Evolutionary conservation across 2,329 filamentous ascomycete genomes (phyloP).

Genomic region (Bipolaris bicolor): DNA sequence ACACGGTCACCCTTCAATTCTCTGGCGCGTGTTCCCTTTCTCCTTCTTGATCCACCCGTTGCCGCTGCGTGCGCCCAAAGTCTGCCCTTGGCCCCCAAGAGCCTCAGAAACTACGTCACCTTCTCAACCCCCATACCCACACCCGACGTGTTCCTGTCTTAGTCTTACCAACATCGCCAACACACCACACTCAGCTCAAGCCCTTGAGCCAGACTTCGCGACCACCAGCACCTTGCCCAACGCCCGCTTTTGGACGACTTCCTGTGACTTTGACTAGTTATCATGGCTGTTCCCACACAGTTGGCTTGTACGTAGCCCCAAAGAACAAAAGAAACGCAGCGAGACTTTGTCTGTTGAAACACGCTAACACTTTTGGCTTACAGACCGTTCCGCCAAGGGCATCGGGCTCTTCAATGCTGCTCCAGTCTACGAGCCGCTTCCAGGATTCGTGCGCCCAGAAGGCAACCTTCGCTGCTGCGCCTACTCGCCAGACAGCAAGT

Average conservation of each 20-base stretch:
- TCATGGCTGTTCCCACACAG: constrained; percentile 92
- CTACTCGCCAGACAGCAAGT: constrained; percentile 95
- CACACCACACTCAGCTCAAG: constrained; percentile 23
- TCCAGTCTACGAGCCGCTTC: constrained; percentile 82
- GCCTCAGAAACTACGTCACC: constrained; percentile 37
- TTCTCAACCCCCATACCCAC: constrained; percentile 21
- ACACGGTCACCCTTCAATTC: constrained; percentile 34
- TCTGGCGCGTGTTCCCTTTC: constrained; percentile 23
- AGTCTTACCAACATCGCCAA: constrained; percentile 38
- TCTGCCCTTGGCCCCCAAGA: constrained; percentile 34
- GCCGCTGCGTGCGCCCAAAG: constrained; percentile 42
- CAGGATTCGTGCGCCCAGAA: constrained; percentile 81
- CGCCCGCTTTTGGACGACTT: constrained; percentile 34
- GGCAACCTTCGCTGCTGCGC: constrained; percentile 92
- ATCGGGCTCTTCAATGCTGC: constrained; percentile 93
- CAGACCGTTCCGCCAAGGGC: constrained; percentile 91
- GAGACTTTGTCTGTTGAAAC: not conserved
- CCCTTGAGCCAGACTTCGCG: constrained; percentile 40
- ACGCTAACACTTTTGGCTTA: constrained; percentile 16
- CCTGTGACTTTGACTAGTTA: constrained; percentile 91
- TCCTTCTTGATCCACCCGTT: constrained; percentile 26
- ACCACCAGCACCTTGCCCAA: constrained; percentile 41
- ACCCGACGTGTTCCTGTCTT: constrained; percentile 40
- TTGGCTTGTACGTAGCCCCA: constrained; percentile 73
- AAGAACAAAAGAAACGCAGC: not conserved